phyloP scores from a whole-genome alignment of 225 moss, liverwort and hornwort genomes.

The Marchantia paleacea region DNA sequence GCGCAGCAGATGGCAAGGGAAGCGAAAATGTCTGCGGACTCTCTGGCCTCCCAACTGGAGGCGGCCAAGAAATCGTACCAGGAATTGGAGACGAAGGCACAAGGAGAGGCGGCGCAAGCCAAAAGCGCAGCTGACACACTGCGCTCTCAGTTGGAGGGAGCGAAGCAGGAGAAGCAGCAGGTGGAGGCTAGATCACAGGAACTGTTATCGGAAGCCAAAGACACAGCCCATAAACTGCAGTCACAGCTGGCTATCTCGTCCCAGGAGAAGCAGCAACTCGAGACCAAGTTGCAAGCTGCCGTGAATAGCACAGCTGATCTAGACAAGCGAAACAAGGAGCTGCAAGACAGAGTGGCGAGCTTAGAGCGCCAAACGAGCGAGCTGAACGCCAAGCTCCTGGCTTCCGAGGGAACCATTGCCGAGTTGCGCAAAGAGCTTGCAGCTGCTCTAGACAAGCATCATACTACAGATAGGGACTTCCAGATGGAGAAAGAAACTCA shows the following conservation, averaged over 20 bases:
- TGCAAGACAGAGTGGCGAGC: not conserved
- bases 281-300: conserved; percentile 7
- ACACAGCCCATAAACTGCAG: not conserved
- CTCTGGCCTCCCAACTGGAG: not conserved
- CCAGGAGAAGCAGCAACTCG: not conserved
- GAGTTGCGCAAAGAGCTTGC: conserved; percentile 7
- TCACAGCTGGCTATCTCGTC: conserved; percentile 2
- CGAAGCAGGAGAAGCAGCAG: not conserved
- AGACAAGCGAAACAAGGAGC: conserved; percentile 1
- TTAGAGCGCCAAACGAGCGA: conserved; percentile 7
- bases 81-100: not conserved
- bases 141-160: conserved; percentile 6
- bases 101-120: not conserved
- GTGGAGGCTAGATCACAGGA: conserved; percentile 1
- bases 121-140: not conserved
- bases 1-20: conserved; percentile 3
- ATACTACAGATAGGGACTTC: not conserved
- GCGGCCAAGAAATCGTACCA: not conserved
- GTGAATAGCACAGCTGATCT: not conserved
- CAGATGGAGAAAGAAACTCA: conserved; percentile 1
- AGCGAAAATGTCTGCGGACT: not conserved
- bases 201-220: not conserved
- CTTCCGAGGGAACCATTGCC: not conserved
- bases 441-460: not conserved
- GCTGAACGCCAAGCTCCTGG: not conserved